These are phyloP conservation scores for Pythium graminicola DNA, from an alignment of 352 stramenopile species.

Conservation along the genomic window DNA sequence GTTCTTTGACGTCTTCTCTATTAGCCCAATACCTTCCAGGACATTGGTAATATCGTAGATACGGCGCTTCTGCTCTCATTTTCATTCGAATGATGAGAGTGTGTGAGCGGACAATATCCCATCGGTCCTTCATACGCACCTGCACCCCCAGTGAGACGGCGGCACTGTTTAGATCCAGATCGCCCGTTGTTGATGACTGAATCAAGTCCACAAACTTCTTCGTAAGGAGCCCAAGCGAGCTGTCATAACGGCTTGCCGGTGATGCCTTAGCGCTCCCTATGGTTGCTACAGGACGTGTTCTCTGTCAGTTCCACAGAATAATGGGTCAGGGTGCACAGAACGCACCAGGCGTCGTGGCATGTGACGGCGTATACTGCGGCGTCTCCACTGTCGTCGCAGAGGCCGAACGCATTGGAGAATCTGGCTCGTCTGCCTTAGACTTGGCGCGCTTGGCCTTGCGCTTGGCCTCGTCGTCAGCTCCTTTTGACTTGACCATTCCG, in stretches of 20 bases:
- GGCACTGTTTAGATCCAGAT: conserved; percentile 94
- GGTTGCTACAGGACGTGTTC: conserved; percentile 4
- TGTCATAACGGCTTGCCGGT: conserved; percentile 91
- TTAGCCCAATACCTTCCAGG: conserved; percentile 95
- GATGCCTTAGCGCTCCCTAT: conserved; percentile 47
- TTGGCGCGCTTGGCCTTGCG: conserved; percentile 62
- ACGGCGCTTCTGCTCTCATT: conserved; percentile 80
- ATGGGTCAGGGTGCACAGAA: too few relatives aligned
- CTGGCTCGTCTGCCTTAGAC: conserved; percentile 28
- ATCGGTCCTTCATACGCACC: conserved; percentile 23
- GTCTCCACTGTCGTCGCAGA: conserved; percentile 5
- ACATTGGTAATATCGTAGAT: conserved; percentile 99
- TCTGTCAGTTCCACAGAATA: background rate
- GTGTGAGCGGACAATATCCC: background rate
- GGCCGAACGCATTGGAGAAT: conserved; percentile 19
- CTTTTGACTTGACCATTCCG: conserved; percentile 54
- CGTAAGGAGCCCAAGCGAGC: conserved; percentile 92
- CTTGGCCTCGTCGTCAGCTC: conserved; percentile 58
- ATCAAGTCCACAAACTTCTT: conserved; percentile 97
- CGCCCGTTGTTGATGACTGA: conserved; percentile 76
- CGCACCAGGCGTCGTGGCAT: conserved; percentile 19
- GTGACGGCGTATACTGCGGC: conserved; percentile 18
- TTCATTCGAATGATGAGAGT: background rate
- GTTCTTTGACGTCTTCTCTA: conserved; percentile 98
- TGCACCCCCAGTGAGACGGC: conserved; percentile 74